Conservation (phyloP, 257 asterid species). For the Rehmannia glutinosa region DNA sequence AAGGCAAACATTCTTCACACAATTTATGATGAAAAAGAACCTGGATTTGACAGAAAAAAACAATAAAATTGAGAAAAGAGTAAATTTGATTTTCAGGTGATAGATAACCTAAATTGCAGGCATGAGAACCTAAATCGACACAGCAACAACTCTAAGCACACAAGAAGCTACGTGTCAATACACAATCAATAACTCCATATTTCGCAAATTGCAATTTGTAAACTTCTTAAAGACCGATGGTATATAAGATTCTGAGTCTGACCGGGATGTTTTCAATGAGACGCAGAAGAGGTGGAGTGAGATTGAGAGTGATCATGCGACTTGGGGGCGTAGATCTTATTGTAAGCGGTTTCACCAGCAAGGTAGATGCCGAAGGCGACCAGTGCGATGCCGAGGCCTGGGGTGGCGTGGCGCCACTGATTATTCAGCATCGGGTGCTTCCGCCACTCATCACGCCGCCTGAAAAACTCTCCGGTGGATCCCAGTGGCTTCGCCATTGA, state of each 20-base stretch:
- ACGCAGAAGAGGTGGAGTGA: conserved; percentile 26
- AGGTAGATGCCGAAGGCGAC: conserved; percentile 82
- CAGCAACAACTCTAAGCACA: background rate
- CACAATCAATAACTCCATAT: background rate
- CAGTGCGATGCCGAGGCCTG: conserved; percentile 87
- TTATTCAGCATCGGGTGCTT: conserved; percentile 85
- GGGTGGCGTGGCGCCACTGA: conserved; percentile 91
- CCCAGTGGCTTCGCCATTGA: conserved; percentile 65
- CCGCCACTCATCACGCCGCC: conserved; percentile 91
- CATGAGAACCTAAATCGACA: background rate
- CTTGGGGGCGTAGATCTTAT: conserved; percentile 73
- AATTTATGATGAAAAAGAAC: background rate
- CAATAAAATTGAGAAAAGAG: background rate
- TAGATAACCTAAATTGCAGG: background rate
- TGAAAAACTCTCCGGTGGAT: conserved; percentile 89
- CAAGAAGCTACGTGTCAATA: background rate
- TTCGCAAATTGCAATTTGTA: background rate
- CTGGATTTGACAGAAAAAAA: background rate
- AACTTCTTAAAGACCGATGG: too few species aligned
- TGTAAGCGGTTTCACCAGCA: conserved; percentile 48
- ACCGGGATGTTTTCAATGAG: conserved; percentile 1
- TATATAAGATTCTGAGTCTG: too few species aligned
- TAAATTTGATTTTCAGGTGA: background rate
- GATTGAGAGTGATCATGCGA: too few species aligned
- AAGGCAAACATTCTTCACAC: too few species aligned